A percentile compares a stretch with the other conserved stretches of the same genome.
These are phyloP conservation scores for Kwoniella botswanensis DNA, from an alignment of 768 basidiomycete genomes.

Conservation along the genomic window DNA sequence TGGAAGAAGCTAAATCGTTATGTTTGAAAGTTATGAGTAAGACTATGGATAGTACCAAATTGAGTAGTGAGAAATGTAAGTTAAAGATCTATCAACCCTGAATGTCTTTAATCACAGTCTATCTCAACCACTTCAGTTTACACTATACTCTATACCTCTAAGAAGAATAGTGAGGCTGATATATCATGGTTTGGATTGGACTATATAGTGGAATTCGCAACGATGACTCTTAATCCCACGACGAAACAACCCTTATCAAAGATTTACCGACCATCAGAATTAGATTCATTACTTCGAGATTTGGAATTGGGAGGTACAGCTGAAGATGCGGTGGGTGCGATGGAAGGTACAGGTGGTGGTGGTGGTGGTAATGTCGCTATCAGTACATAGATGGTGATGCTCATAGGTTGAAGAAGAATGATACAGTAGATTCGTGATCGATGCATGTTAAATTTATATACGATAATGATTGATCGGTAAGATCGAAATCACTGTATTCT, in stretches of 20 bases:
- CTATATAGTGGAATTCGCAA: constrained; percentile 87
- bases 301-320: constrained; percentile 87
- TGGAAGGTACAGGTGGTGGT: constrained; percentile 56
- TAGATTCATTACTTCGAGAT: constrained; percentile 77
- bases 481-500: too few species aligned
- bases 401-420: background rate
- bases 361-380: constrained; percentile 54
- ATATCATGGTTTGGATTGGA: too few species aligned
- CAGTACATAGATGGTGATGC: constrained; percentile 39
- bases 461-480: background rate
- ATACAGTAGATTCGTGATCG: background rate
- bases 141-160: too few species aligned
- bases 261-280: constrained; percentile 87
- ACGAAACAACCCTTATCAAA: constrained; percentile 83
- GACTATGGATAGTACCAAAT: constrained; percentile 98
- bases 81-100: too few species aligned
- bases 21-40: constrained; percentile 96
- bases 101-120: too few species aligned
- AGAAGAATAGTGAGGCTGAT: too few species aligned
- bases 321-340: constrained; percentile 60
- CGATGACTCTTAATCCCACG: constrained; percentile 78
- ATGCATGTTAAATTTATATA: constrained; percentile 7
- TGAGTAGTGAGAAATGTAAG: constrained; percentile 95
- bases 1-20: constrained; percentile 90
- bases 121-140: too few species aligned